A percentile compares a stretch with the other conserved stretches of the same genome.
Conservation (phyloP, 1,284 basidiomycete genomes). For the Heterobasidion irregulare region DNA sequence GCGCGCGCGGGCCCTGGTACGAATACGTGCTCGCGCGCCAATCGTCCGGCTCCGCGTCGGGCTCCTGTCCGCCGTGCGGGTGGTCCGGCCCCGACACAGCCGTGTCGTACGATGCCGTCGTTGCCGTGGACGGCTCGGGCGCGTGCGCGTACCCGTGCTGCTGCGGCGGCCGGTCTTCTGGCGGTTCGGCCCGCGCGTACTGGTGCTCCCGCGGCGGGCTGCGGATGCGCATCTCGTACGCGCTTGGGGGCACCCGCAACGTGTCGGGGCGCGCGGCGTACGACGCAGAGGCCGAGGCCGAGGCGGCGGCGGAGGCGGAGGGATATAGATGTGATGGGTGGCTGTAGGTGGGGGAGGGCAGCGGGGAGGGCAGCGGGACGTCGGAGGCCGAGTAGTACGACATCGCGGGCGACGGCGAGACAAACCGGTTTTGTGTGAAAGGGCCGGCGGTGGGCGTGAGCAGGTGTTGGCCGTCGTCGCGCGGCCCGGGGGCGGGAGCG, state of each 20-base stretch:
- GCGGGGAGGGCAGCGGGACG: constrained; percentile 52
- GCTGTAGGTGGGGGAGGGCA: constrained; percentile 42
- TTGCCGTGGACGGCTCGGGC: not conserved
- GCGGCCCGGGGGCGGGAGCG: not conserved
- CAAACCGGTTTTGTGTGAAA: not conserved
- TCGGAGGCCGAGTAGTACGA: constrained; percentile 73
- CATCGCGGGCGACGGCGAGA: constrained; percentile 19
- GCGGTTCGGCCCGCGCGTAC: not conserved
- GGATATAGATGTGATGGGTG: constrained; percentile 12
- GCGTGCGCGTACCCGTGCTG: not conserved
- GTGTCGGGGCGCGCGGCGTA: constrained; percentile 2
- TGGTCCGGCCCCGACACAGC: not conserved
- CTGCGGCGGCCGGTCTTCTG: not conserved
- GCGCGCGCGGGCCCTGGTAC: not conserved
- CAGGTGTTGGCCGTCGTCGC: not conserved
- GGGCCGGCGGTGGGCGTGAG: not conserved
- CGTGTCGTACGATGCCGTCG: not conserved
- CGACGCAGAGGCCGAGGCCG: constrained; percentile 12
- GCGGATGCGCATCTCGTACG: constrained; percentile 51
- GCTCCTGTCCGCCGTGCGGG: not conserved
- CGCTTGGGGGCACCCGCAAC: constrained; percentile 5
- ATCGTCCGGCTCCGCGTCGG: not conserved
- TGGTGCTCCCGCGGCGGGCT: constrained; percentile 14
- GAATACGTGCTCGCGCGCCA: not conserved
- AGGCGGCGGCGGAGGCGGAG: not conserved